Percentiles rank a stretch among this genome's conserved stretches.
These are phyloP conservation scores for Combretum micranthum DNA, from an alignment of 345 rosid genomes.

Conservation along the genomic window DNA sequence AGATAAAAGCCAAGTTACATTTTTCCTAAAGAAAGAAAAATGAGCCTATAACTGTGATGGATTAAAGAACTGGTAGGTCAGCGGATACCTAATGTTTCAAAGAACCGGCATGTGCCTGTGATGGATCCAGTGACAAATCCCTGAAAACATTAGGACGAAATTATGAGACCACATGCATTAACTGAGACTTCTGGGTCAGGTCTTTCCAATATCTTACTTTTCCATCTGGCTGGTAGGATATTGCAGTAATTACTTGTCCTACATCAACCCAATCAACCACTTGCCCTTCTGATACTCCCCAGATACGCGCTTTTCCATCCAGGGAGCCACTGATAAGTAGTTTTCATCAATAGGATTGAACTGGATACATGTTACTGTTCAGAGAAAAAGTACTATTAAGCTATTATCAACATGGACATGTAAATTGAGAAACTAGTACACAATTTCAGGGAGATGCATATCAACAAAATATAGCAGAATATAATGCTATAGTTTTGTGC, in stretches of 20 bases:
- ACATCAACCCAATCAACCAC: slow-evolving; percentile 81
- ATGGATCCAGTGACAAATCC: slow-evolving; percentile 67
- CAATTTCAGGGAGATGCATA: no score
- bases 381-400: background rate
- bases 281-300: slow-evolving; percentile 63
- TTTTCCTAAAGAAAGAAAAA: background rate
- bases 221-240: slow-evolving; percentile 72
- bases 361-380: slow-evolving; percentile 82
- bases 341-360: slow-evolving; percentile 68
- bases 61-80: no score
- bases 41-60: background rate
- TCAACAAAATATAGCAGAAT: no score
- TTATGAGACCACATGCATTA: background rate
- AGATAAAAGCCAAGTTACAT: background rate
- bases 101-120: slow-evolving; percentile 66
- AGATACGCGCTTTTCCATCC: slow-evolving; percentile 90
- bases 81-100: slow-evolving; percentile 43
- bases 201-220: slow-evolving; percentile 31
- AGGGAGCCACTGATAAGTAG: slow-evolving; percentile 79
- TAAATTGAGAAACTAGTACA: background rate
- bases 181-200: background rate
- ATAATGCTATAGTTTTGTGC: background rate
- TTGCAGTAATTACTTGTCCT: slow-evolving; percentile 57
- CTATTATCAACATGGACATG: background rate
- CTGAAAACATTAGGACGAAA: slow-evolving; percentile 33